A percentile compares a stretch with the other conserved stretches of the same genome.
These are phyloP conservation scores for Leptographium lundbergii DNA, from an alignment of 2,329 filamentous ascomycete genomes.

Conservation along the genomic window DNA sequence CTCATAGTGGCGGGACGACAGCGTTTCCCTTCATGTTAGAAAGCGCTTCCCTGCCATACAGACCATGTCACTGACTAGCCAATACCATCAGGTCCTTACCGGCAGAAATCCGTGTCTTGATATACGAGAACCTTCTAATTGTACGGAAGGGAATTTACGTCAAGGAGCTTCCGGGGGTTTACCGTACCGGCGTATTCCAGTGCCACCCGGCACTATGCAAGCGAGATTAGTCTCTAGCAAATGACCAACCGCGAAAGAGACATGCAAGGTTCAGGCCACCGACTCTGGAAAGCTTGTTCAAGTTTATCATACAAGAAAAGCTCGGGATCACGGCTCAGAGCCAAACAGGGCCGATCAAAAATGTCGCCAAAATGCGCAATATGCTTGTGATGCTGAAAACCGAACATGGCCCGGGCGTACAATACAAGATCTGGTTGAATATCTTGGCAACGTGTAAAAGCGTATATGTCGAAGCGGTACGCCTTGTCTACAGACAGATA, in stretches of 20 bases:
- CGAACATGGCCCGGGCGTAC: not conserved
- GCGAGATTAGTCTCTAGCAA: not conserved
- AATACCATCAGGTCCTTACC: constrained; percentile 31
- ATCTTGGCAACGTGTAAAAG: not conserved
- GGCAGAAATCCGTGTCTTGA: constrained; percentile 32
- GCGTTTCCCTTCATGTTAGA: not conserved
- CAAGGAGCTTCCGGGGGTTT: not conserved
- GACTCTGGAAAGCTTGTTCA: not conserved
- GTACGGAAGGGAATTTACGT: not conserved
- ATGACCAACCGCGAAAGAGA: not conserved
- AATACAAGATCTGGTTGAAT: not conserved
- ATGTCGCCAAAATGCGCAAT: not conserved
- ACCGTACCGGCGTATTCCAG: not conserved
- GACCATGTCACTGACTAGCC: not conserved
- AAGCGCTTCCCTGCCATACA: not conserved
- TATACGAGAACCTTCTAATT: not conserved
- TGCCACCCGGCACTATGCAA: not conserved
- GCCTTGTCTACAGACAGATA: constrained; percentile 1
- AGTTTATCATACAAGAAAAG: not conserved
- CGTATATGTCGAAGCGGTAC: not conserved
- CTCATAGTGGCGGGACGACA: not conserved
- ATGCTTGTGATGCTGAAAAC: not conserved
- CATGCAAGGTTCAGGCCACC: not conserved
- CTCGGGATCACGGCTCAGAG: not conserved
- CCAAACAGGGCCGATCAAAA: not conserved